Base-by-base conservation (phyloP, 148 eudicot species). In the Suaeda aralocaspica region DNA sequence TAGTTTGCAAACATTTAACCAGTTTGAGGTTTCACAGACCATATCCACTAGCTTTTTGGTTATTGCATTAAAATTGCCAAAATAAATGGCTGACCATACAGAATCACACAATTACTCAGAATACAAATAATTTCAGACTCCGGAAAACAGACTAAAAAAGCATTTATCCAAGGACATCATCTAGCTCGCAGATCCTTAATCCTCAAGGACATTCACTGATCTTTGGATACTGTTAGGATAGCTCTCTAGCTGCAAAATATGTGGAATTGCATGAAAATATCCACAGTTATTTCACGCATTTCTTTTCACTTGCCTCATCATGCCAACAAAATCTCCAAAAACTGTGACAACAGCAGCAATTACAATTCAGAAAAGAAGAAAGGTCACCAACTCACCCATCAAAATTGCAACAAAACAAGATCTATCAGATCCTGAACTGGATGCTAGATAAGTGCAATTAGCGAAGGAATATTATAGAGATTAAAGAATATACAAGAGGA, bases 321-420 rank as follows among this genome's bases (percentile, higher is more conserved):
- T 77, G 48, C 79, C 77, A 50, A 92, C 68, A 64, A 92, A 92
- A 29, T 90, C 88, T 62, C 82, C 86, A 81, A 92, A 92, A 51
- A 82, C 96, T 90, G 96, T 68, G 74, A 22, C 53, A 76, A 68
- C 31, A 74, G 48, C 61, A 64, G 53, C n/a, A n/a, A n/a, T n/a
- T n/a, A n/a, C n/a, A n/a, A n/a, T n/a, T n/a, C n/a, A n/a, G n/a
- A n/a, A n/a, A n/a, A n/a, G n/a, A n/a, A n/a, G n/a, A n/a, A n/a
- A n/a, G n/a, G n/a, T n/a, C n/a, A n/a, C n/a, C n/a, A n/a, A n/a
- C n/a, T 68, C 29, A 33, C 34, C 21, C n/a, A n/a, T 48, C 9
- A 49, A 49, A 18, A 12, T 48, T 50, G 8, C n/a, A 41, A 15
- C 24, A n/a, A 3, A 36, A 3, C 41, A 36, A 36, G 41, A 3